A percentile compares a stretch with the other conserved stretches of the same genome.
Evolutionary conservation across 768 basidiomycete genomes (phyloP).

Genomic region (Boletus pseudo-olivaceus): DNA sequence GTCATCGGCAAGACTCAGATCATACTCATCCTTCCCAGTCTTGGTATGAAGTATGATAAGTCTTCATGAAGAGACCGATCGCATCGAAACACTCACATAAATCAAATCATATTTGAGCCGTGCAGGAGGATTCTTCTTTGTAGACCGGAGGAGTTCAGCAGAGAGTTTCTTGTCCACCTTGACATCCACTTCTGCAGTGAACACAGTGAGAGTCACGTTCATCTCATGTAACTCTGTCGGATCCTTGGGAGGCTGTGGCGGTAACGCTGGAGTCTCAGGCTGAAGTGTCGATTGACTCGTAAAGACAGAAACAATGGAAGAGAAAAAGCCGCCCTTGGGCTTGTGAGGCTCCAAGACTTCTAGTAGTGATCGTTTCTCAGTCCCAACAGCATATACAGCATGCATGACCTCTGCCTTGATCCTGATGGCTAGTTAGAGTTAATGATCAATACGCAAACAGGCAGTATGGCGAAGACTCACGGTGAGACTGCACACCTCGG

Average conservation of each 20-base stretch:
- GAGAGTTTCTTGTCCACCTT: constrained; percentile 61
- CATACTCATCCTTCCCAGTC: constrained; percentile 83
- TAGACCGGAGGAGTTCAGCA: constrained; percentile 79
- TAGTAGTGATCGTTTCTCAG: constrained; percentile 40
- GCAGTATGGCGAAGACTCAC: constrained; percentile 38
- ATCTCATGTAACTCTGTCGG: constrained; percentile 20
- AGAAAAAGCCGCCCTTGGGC: constrained; percentile 45
- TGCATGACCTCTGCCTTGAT: constrained; percentile 13
- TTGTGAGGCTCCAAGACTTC: constrained; percentile 31
- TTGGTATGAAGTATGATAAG: constrained; percentile 26
- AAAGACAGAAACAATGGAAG: constrained; percentile 31
- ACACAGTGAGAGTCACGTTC: constrained; percentile 33
- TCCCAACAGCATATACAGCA: constrained; percentile 10
- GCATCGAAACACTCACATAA: constrained; percentile 38
- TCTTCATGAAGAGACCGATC: not conserved
- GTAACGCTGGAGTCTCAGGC: constrained; percentile 3
- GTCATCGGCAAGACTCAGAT: constrained; percentile 68
- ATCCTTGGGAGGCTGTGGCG: constrained; percentile 19
- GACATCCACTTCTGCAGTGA: constrained; percentile 48
- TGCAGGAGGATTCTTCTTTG: constrained; percentile 89
- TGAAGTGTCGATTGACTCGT: constrained; percentile 16
- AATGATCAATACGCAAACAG: not conserved
- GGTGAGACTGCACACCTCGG: constrained; percentile 55
- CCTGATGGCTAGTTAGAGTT: constrained; percentile 37
- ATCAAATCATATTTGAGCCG: constrained; percentile 78